These are phyloP conservation scores for Penicillium parvum DNA, from an alignment of 495 filamentous ascomycete species.

Conservation along the genomic window DNA sequence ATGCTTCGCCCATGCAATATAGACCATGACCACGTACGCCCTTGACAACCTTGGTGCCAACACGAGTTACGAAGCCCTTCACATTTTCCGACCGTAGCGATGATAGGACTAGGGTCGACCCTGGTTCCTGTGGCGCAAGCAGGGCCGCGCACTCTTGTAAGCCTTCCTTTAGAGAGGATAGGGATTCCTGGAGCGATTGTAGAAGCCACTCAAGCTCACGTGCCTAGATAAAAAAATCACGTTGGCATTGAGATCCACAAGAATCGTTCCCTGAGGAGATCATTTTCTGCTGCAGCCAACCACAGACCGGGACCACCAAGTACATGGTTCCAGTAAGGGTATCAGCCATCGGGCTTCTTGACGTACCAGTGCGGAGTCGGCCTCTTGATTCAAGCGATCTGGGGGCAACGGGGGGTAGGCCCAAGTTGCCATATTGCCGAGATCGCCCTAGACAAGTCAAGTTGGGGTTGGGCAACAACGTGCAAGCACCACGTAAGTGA, in stretches of 20 bases:
- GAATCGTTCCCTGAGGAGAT: conserved; percentile 11
- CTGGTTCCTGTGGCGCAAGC: conserved; percentile 74
- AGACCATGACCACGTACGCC: conserved; percentile 49
- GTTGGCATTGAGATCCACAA: conserved; percentile 28
- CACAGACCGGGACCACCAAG: conserved; percentile 7
- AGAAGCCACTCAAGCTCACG: conserved; percentile 88
- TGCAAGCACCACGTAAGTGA: too few relatives aligned
- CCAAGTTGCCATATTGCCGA: conserved; percentile 62
- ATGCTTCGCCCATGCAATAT: not conserved
- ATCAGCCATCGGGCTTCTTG: conserved; percentile 3
- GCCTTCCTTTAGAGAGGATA: conserved; percentile 72
- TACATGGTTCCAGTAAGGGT: conserved; percentile 2
- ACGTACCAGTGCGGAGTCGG: conserved; percentile 64
- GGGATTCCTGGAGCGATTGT: conserved; percentile 67
- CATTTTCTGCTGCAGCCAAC: conserved; percentile 20
- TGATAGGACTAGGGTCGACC: conserved; percentile 81
- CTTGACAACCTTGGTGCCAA: conserved; percentile 71
- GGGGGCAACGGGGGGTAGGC: conserved; percentile 69
- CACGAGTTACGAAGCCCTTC: conserved; percentile 84
- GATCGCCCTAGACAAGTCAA: not conserved
- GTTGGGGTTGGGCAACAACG: conserved; percentile 7
- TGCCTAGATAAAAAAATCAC: conserved; percentile 44
- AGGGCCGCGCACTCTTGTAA: conserved; percentile 84
- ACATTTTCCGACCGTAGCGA: conserved; percentile 83
- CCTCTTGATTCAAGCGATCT: conserved; percentile 58